Conservation (phyloP, 2,329 filamentous ascomycete genomes). For the Massarina eburnea region DNA sequence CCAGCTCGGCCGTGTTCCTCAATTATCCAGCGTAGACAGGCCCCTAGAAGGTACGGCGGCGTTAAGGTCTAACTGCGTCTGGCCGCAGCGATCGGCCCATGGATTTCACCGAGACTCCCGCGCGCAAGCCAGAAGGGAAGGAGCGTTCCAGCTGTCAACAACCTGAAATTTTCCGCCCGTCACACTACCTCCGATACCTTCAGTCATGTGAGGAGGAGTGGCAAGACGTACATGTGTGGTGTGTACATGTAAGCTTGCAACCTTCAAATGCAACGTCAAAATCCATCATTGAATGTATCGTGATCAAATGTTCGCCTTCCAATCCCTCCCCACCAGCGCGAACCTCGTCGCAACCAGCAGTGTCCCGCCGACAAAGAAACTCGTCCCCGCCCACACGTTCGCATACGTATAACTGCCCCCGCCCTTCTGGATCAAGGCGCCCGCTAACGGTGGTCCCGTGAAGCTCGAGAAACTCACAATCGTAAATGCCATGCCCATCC, state of each 20-base stretch:
- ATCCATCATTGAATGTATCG: too few species aligned
- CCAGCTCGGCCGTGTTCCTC: too few species aligned
- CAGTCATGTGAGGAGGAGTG: too few species aligned
- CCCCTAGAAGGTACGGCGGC: too few species aligned
- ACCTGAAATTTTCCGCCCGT: too few species aligned
- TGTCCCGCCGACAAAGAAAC: conserved; percentile 29
- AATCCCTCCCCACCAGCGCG: conserved; percentile 31
- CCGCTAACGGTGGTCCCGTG: conserved; percentile 39
- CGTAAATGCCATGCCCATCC: conserved; percentile 42
- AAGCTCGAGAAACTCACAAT: conserved; percentile 39
- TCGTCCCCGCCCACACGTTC: conserved; percentile 41
- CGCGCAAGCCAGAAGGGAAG: too few species aligned
- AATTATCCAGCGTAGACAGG: too few species aligned
- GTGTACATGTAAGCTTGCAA: too few species aligned
- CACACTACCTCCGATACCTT: too few species aligned
- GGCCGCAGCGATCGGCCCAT: neutral
- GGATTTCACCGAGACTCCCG: neutral
- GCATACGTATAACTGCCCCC: conserved; percentile 34
- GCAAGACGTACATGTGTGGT: too few species aligned
- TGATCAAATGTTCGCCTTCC: conserved; percentile 31
- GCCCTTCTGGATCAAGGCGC: conserved; percentile 33
- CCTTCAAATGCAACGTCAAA: too few species aligned
- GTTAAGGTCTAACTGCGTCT: neutral
- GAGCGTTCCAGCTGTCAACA: too few species aligned
- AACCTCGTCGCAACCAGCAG: conserved; percentile 30